Base-by-base conservation (phyloP, 805 yeast genomes). In the Schizosaccharomyces japonicus region DNA sequence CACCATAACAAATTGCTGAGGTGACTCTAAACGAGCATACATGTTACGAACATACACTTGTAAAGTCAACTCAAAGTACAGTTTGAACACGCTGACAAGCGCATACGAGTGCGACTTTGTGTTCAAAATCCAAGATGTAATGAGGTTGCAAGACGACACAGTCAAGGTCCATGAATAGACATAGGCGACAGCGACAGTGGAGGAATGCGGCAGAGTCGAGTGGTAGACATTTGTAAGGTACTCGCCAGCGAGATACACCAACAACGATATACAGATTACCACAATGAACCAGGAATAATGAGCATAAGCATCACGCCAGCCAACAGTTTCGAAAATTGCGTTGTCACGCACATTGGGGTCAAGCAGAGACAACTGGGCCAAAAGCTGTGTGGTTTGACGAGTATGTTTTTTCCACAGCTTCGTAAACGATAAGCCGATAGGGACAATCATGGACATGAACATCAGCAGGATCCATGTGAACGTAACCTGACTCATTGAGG, bases 91-190 rank as follows among this genome's bases (percentile, higher is more conserved):
- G 5, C 28, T 15, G 8, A 31, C 39, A 2, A 45, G 40, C 6
- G 47, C 28, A 17, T 45, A 45, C 17, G 47, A 45, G 39, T 45
- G 31, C 13, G 33, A 17, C n/a, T 31, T 29, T 10, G 34, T 31
- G 40, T 31, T 31, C 27, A 45, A 31, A 1, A 45, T 32, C 39
- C 36, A 31, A 19, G 39, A 30, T 8, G 47, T 27, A 13, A 31
- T 15, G 11, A 45, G 23, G 26, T 45, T 31, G 40, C 31, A 31
- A 21, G 30, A 25, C n/a, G 23, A 19, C n/a, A 45, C 47, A 13
- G 47, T 45, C n/a, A 21, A 13, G 15, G 23, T 31, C 47, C 47
- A 45, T 3, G 47, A 28, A n/a, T 45, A 45, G 10, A 45, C 47
- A 23, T 45, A 45, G 6, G 25, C 26, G 17, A 45, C 15, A 8